Conservation (phyloP, 1,139 yeast genomes). For the Waltiozyma sp. region DNA sequence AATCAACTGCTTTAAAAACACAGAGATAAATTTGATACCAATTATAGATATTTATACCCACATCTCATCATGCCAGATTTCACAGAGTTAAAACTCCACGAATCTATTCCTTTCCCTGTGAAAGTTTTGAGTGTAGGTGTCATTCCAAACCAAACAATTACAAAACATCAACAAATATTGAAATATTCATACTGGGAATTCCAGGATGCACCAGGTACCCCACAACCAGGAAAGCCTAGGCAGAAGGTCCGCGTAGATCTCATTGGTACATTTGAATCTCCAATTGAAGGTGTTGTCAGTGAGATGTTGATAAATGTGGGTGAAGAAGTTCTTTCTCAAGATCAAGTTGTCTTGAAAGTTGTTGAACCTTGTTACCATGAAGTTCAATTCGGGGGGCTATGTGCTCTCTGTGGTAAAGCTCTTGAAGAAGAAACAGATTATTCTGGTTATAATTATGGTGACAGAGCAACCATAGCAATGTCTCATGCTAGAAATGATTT, state of each 20-base stretch:
- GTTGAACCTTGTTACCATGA: conserved; percentile 85
- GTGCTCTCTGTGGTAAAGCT: conserved; percentile 86
- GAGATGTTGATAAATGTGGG: conserved; percentile 41
- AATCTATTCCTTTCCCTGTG: conserved; percentile 48
- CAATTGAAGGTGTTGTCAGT: conserved; percentile 61
- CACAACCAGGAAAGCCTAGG: conserved; percentile 6
- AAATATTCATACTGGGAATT: conserved; percentile 51
- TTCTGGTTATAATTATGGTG: conserved; percentile 60
- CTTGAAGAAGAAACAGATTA: conserved; percentile 78
- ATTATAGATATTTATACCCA: too few relatives aligned
- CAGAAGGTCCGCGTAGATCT: conserved; percentile 42
- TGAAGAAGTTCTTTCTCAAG: conserved; percentile 46
- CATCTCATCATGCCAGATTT: conserved; percentile 18
- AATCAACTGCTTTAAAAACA: too few relatives aligned
- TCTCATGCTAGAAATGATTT: conserved; percentile 84
- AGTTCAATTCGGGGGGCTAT: conserved; percentile 91
- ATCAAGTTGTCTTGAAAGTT: conserved; percentile 41
- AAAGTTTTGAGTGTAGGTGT: conserved; percentile 38
- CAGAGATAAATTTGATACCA: too few relatives aligned
- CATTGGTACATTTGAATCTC: conserved; percentile 70
- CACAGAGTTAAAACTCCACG: conserved; percentile 30
- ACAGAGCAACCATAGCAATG: conserved; percentile 79
- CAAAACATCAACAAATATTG: conserved; percentile 38
- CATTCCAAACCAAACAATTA: conserved; percentile 30
- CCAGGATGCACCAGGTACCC: conserved; percentile 41